A percentile compares a stretch with the other conserved stretches of the same genome.
Evolutionary conservation across 805 yeast genomes (phyloP).

Genomic region (Wickerhamomyces kurtzmanii): DNA sequence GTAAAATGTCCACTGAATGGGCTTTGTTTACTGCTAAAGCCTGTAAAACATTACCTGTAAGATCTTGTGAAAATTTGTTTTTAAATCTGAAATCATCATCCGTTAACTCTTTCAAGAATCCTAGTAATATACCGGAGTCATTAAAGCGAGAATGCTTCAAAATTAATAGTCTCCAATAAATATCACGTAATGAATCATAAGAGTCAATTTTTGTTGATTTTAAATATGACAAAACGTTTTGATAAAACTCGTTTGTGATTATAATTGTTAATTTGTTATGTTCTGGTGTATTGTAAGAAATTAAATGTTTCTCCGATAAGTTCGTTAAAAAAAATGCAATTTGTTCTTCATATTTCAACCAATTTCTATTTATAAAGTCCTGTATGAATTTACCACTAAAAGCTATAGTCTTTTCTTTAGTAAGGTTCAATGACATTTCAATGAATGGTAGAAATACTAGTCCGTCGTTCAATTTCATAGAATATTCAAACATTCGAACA

Average conservation of each 20-base stretch:
- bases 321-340: constrained; percentile 33
- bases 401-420: constrained; percentile 33
- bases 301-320: constrained; percentile 17
- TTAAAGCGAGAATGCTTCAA: constrained; percentile 25
- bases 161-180: constrained; percentile 43
- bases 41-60: too few relatives aligned
- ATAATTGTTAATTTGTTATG: constrained; percentile 5
- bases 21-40: too few relatives aligned
- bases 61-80: too few relatives aligned
- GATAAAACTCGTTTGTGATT: constrained; percentile 10
- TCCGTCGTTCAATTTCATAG: constrained; percentile 23
- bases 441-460: constrained; percentile 36
- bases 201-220: constrained; percentile 1
- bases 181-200: constrained; percentile 19
- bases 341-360: constrained; percentile 25
- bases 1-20: too few relatives aligned
- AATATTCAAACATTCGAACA: constrained; percentile 28
- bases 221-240: constrained; percentile 5
- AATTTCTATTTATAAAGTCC: constrained; percentile 32
- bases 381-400: constrained; percentile 36
- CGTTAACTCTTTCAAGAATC: constrained; percentile 1
- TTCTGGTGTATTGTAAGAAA: too few relatives aligned
- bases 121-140: constrained; percentile 1
- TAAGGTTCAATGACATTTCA: constrained; percentile 30
- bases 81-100: too few relatives aligned